Percentiles rank a stretch among this genome's conserved stretches.
Evolutionary conservation across 192 early-diverging fungal genomes (phyloP).

Genomic region (Rhizophagus prolifer): DNA sequence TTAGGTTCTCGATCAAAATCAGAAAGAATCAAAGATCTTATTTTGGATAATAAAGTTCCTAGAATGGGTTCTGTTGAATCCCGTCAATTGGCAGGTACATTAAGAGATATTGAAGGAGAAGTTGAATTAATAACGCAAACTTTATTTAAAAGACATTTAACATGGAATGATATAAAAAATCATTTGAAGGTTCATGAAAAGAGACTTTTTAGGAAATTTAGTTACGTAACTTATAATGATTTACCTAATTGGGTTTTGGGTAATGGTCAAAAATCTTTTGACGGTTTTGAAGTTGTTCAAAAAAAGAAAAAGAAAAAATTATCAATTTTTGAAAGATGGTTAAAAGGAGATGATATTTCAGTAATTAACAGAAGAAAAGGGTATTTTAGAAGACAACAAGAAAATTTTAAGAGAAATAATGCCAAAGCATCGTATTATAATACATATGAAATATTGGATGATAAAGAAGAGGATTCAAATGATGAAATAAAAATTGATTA

Average conservation of each 20-base stretch:
- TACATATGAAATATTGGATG: no score
- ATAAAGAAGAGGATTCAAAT: no score
- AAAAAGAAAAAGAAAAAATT: not conserved
- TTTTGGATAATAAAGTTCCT: not conserved
- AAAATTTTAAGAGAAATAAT: not conserved
- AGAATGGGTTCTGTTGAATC: not conserved
- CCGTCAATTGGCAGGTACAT: not conserved
- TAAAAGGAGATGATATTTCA: not conserved
- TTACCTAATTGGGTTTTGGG: not conserved
- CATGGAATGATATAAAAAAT: slow-evolving; percentile 24
- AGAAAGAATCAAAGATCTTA: slow-evolving; percentile 30
- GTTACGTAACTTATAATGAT: not conserved
- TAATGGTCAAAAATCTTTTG: no score
- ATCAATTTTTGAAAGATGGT: not conserved
- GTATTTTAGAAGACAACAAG: not conserved
- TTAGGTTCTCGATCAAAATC: slow-evolving; percentile 45
- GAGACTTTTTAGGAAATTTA: slow-evolving; percentile 18
- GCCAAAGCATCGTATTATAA: not conserved
- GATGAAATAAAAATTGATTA: not conserved
- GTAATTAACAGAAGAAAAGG: not conserved
- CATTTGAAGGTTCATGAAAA: slow-evolving; percentile 17
- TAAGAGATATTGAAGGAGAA: slow-evolving; percentile 5
- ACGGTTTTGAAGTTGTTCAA: no score
- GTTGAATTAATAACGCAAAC: slow-evolving; percentile 9
- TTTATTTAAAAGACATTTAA: slow-evolving; percentile 1